Evolutionary conservation across 2,329 filamentous ascomycete genomes (phyloP).

Genomic region (Reticulascus tulasneorum): DNA sequence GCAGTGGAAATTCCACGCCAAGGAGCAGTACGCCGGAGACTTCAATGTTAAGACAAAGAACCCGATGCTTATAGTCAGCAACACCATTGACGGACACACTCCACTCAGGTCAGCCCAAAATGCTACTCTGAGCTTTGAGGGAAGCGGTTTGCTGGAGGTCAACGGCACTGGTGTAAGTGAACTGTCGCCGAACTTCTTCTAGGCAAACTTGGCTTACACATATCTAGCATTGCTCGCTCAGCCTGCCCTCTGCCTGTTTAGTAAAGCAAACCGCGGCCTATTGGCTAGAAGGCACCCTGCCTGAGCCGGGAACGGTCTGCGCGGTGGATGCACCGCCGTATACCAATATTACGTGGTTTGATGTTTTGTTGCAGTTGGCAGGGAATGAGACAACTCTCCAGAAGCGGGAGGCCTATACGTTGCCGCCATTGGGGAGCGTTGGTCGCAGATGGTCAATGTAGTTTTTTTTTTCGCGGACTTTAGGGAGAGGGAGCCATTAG

Average conservation of each 20-base stretch:
- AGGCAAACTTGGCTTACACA: not conserved
- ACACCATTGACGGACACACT: not conserved
- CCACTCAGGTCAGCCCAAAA: not conserved
- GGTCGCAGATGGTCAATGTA: no score
- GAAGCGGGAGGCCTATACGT: no score
- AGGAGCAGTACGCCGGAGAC: not conserved
- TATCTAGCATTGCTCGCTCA: constrained; percentile 1
- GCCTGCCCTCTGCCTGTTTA: constrained; percentile 1
- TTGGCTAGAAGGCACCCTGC: not conserved
- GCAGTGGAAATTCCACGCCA: not conserved
- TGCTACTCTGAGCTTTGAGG: not conserved
- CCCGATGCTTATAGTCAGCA: not conserved
- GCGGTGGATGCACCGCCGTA: not conserved
- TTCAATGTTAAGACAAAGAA: constrained; percentile 3
- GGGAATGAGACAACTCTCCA: no score
- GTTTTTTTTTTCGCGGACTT: no score
- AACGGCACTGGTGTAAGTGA: not conserved
- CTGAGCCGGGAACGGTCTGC: not conserved
- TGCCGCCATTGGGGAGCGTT: no score
- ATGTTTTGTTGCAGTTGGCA: not conserved
- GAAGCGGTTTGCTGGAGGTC: not conserved
- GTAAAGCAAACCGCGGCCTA: not conserved
- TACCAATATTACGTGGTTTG: not conserved
- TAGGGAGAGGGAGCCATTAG: no score
- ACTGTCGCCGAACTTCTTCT: not conserved